Evolutionary conservation across 2,329 filamentous ascomycete species (phyloP).

Genomic region (Epichloe typhina): DNA sequence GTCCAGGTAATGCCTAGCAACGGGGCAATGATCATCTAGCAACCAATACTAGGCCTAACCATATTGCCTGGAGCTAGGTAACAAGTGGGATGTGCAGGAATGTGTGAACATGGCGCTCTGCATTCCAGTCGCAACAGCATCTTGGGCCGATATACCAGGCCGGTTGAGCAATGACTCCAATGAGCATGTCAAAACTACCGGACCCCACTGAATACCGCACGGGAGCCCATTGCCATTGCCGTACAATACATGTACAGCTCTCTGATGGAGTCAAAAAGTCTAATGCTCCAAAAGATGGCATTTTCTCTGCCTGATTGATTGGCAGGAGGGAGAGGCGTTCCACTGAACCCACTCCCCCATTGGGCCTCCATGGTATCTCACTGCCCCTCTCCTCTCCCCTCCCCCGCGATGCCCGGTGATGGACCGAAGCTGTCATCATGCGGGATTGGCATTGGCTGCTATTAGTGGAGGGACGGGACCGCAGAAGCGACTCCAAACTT

Average conservation of each 20-base stretch:
- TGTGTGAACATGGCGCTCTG: conserved; percentile 6
- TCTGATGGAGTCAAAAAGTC: not conserved
- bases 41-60: conserved; percentile 5
- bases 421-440: not conserved
- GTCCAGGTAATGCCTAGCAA: conserved; percentile 5
- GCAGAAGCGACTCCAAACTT: not conserved
- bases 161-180: not conserved
- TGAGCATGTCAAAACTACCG: conserved; percentile 4
- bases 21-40: conserved; percentile 6
- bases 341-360: not conserved
- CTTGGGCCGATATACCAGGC: conserved; percentile 3
- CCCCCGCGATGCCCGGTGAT: not conserved
- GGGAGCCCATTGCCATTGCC: not conserved
- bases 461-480: not conserved
- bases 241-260: not conserved
- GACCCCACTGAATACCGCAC: conserved; percentile 1
- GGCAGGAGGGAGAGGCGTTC: not conserved
- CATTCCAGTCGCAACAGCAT: conserved; percentile 7
- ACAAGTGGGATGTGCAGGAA: conserved; percentile 6
- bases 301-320: not conserved
- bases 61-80: conserved; percentile 5
- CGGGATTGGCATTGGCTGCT: conserved; percentile 2
- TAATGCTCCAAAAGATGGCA: not conserved
- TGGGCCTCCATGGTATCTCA: not conserved
- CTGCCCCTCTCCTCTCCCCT: not conserved